Evolutionary conservation across 2,329 filamentous ascomycete species (phyloP).

Genomic region (Grosmannia clavigera): DNA sequence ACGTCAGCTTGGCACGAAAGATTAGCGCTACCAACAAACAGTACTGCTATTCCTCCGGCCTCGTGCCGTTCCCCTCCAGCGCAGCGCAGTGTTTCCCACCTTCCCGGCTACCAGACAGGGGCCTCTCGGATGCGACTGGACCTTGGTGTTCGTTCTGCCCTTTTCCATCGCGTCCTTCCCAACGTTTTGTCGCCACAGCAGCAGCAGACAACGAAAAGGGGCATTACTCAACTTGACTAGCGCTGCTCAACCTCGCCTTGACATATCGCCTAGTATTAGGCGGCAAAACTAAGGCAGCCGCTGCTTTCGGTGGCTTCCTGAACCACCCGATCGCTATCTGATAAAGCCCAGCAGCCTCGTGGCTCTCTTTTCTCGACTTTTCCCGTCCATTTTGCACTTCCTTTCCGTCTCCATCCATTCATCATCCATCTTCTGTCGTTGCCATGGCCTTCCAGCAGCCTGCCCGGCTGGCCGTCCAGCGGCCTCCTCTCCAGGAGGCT

Average conservation of each 20-base stretch:
- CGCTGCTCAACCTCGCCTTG: background rate
- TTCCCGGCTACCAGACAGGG: background rate
- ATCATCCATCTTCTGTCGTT: background rate
- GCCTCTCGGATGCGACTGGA: background rate
- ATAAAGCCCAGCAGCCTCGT: background rate
- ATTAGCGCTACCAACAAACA: background rate
- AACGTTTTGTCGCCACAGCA: background rate
- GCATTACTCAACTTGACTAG: background rate
- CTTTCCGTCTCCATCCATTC: background rate
- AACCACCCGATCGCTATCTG: slow-evolving; percentile 1
- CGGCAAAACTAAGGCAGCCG: background rate
- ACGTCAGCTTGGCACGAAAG: too few species aligned
- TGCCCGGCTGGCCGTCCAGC: slow-evolving; percentile 33
- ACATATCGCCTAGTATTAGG: background rate
- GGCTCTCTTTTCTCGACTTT: background rate
- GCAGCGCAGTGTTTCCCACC: background rate
- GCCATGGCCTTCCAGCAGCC: slow-evolving; percentile 15
- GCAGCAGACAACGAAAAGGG: too few species aligned
- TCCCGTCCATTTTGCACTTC: background rate
- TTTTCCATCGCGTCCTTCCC: background rate
- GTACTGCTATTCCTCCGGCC: background rate
- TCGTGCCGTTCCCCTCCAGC: background rate
- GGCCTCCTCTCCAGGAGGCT: slow-evolving; percentile 24
- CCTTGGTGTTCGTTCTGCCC: background rate
- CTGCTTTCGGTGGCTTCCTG: slow-evolving; percentile 3